Base-by-base conservation (phyloP, 805 yeast genomes). In the Yamadazyma laniorum region DNA sequence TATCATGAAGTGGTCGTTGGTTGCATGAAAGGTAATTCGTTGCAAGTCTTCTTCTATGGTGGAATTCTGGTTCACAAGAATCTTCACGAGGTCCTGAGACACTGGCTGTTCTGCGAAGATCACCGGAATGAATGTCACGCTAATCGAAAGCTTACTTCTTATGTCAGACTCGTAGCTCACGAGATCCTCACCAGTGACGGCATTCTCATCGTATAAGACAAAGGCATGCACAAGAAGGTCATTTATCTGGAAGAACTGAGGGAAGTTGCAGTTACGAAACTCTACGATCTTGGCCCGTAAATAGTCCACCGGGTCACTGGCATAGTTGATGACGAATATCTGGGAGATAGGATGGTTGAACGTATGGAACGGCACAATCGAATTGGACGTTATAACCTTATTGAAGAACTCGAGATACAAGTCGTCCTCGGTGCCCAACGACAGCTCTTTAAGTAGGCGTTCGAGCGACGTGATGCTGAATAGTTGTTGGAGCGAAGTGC, bases 341-440 rank as follows among this genome's bases (percentile, higher is more conserved):
- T 89, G 84, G 2, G 86, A 74, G 2, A 88, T 75, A 0, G 97
- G 97, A 55, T 90, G 96, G 48, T 85, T 81, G 57, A 89, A 80
- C 4, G 88, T 81, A 58, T 91, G 97, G 55, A 85, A 87, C 2
- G 91, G 80, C 2, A 86, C 78, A 6, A 85, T 61, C 6, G 72
- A 71, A 11, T 77, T 72, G 9, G 83, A 70, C 3, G 87, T 72
- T 6, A 84, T 64, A 29, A 84, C 52, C 46, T 78, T 74, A 21
- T 80, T 70, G 47, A 84, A 70, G 45, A 79, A 70, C 35, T 73
- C 75, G 44, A 77, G 62, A 53, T 82, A 86, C 7, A 81, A 49
- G 35, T 66, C 63, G 3, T 50, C 48, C 11, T 58, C 53, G 19
- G 25, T 6, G 44, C 37, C n/a, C 34, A 25, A 30, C 18, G 22